phyloP scores from a whole-genome alignment of 257 asterid species.

The Rehmannia glutinosa region DNA sequence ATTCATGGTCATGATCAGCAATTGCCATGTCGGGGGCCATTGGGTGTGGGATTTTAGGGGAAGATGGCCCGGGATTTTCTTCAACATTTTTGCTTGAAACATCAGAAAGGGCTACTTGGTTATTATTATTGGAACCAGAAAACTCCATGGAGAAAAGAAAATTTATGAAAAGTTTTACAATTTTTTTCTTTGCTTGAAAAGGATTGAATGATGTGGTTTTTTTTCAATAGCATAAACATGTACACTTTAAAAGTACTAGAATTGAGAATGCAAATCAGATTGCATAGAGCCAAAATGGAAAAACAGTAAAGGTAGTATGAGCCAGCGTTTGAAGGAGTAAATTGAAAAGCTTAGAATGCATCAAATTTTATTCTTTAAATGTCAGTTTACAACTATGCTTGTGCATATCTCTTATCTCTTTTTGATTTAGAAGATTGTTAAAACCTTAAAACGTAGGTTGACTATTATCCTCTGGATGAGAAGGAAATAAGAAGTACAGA shows the following conservation, averaged over 20 bases:
- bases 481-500: background rate
- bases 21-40: background rate
- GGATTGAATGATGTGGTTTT: background rate
- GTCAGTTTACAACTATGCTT: background rate
- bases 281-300: slow-evolving; percentile 3
- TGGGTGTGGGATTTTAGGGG: background rate
- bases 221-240: background rate
- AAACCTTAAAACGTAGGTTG: no score
- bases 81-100: background rate
- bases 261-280: background rate
- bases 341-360: no score
- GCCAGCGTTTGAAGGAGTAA: background rate
- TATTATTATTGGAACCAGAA: background rate
- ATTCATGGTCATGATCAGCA: background rate
- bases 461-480: background rate
- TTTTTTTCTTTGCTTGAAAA: background rate
- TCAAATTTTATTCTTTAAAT: no score
- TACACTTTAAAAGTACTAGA: background rate
- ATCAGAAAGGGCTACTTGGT: background rate
- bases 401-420: background rate
- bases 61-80: background rate
- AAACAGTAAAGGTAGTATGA: background rate
- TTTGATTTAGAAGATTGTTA: background rate
- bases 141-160: background rate
- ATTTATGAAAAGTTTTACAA: background rate